Base-by-base conservation (phyloP, 1,139 yeast species). In the Kurtzmaniella natalensis region DNA sequence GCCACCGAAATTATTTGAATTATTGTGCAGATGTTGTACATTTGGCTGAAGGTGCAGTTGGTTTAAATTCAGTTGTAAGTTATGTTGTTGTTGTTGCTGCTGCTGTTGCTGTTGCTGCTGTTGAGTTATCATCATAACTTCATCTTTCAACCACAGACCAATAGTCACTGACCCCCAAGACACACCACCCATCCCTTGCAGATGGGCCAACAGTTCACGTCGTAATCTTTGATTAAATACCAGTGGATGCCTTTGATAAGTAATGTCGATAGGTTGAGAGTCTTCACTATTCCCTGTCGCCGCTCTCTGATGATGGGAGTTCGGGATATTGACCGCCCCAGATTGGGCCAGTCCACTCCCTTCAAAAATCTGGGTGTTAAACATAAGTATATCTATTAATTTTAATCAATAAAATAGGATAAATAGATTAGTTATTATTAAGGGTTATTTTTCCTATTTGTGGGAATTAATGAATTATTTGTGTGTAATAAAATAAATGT, bases 91-190 rank as follows among this genome's bases (percentile, higher is more conserved):
- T 35, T 44, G 44, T 47, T 53, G 52, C 30, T 44, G 35, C 26
- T 44, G 51, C 31, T 47, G 47, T 33, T 51, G 50, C 30, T 38
- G 44, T 33, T 42, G 34, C 34, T 39, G 31, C 34, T 25, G 30
- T 33, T 39, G 48, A 38, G 53, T 62, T 36, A 70, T 58, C 76
- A 64, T 66, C 74, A 76, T 72, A 25, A 86, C 95, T 57, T 92
- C 98, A 55, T 92, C 97, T 55, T 88, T 84, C 26, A 92, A 68
- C 97, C 97, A 92, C 16, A 94, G 81, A 8, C 97, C 96, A 30
- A 92, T 89, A 17, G 95, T 83, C 39, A 88, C 78, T 2, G 95
- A 88, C 18, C 97, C 97, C 96, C 96, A 92, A n/a, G 95, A 82
- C 25, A 92, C 85, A 34, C 97, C 97, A 28, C 97, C 97, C 80